phyloP scores from a whole-genome alignment of 192 early-diverging fungal species.

The Coemansia sp. region DNA sequence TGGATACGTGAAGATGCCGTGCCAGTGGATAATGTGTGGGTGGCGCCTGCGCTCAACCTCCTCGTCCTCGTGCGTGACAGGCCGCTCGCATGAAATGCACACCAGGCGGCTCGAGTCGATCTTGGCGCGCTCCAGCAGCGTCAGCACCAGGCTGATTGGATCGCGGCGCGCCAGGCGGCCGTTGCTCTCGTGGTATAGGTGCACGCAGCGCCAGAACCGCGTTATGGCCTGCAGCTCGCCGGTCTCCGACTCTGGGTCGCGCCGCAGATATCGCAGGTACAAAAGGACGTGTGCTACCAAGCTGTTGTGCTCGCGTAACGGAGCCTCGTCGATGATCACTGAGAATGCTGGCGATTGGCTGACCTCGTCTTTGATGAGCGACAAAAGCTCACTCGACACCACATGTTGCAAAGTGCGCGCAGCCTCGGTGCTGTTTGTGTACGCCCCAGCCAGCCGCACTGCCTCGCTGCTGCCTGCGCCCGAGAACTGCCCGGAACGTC shows the following conservation, averaged over 20 bases:
- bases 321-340: conserved; percentile 49
- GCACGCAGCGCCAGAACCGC: conserved; percentile 52
- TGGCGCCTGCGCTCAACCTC: conserved; percentile 22
- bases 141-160: conserved; percentile 31
- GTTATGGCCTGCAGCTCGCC: conserved; percentile 44
- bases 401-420: conserved; percentile 47
- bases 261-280: conserved; percentile 43
- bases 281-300: conserved; percentile 44
- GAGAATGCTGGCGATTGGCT: conserved; percentile 53
- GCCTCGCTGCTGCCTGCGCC: conserved; percentile 1
- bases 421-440: conserved; percentile 21
- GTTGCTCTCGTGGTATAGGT: conserved; percentile 36
- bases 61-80: conserved; percentile 29
- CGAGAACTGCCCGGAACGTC: conserved; percentile 6
- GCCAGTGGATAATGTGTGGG: conserved; percentile 49
- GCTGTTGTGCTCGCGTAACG: conserved; percentile 51
- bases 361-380: conserved; percentile 50
- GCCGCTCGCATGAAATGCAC: conserved; percentile 44
- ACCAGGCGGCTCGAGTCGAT: conserved; percentile 47
- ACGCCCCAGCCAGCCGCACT: conserved; percentile 32
- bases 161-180: conserved; percentile 36
- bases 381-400: conserved; percentile 50
- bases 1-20: conserved; percentile 32
- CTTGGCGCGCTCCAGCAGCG: conserved; percentile 38
- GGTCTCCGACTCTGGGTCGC: conserved; percentile 18